phyloP scores from a whole-genome alignment of 352 stramenopile species.

The Pythium periplocum region DNA sequence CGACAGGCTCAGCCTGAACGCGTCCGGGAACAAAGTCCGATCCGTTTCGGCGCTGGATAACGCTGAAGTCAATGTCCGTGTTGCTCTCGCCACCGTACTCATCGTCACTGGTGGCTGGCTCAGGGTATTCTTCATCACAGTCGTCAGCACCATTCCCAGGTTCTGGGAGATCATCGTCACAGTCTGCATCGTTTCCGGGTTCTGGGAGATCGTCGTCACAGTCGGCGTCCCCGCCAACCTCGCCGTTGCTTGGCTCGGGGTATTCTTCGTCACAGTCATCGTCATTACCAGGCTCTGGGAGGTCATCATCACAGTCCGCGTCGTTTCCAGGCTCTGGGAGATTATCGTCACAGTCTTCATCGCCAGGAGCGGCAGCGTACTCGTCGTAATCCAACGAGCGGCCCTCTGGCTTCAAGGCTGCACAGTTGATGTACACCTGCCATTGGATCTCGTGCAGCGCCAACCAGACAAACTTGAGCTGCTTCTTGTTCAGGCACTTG shows the following conservation, averaged over 20 bases:
- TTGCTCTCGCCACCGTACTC: no score
- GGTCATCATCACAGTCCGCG: conserved; percentile 7
- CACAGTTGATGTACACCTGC: conserved; percentile 32
- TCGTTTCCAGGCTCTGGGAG: not conserved
- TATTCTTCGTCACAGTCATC: conserved; percentile 5
- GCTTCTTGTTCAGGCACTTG: conserved; percentile 19
- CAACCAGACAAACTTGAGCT: conserved; percentile 22
- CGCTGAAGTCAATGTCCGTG: no score
- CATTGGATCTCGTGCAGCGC: conserved; percentile 23
- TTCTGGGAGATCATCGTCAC: conserved; percentile 4
- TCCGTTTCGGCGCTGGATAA: no score
- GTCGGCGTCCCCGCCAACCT: conserved; percentile 5
- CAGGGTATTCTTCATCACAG: no score
- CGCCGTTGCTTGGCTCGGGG: not conserved
- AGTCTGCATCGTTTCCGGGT: not conserved
- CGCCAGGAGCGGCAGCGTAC: not conserved
- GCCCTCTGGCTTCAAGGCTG: conserved; percentile 11
- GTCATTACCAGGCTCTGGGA: conserved; percentile 1
- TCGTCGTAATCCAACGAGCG: conserved; percentile 1
- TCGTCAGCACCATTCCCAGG: not conserved
- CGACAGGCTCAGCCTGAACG: conserved; percentile 3
- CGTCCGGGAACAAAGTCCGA: no score
- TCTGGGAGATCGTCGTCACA: not conserved
- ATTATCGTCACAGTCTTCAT: not conserved
- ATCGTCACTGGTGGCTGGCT: no score